Evolutionary conservation across 106 monocot genomes (phyloP), one percentile per base, ranked within the genome.

Genomic region (Iris macrosiphon): DNA sequence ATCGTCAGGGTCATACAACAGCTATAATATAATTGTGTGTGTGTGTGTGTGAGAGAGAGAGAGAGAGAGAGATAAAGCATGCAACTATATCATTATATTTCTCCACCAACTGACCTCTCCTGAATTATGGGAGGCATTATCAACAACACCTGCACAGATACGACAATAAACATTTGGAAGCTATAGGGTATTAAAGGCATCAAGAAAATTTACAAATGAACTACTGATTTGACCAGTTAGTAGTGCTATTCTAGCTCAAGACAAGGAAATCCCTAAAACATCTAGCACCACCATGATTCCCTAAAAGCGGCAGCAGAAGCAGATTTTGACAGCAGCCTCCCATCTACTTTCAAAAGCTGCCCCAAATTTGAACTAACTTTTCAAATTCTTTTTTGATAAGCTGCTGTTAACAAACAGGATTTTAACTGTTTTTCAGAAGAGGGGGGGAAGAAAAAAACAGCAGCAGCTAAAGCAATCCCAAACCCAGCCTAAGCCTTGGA

Each of bases 61-160:
- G 37, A 5, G 5, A 12, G 12, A 3, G 11, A 28, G 21, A n/a
- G n/a, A n/a, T n/a, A n/a, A n/a, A n/a, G n/a, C n/a, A 45, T 51
- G 3, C 20, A 27, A 22, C 23, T 7, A 27, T 27, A 30, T 38
- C 14, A 15, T 32, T 65, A 28, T 32, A 7, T 25, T 19, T 1
- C 35, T 26, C 2, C 10, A 9, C 20, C 9, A 40, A 67, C 71
- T 62, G 55, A 79, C 79, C 75, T 75, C 51, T 75, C 34, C 54
- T 31, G 62, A 26, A 38, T 44, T 67, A 23, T 64, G 42, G 10
- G 68, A 45, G 35, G 41, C 31, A 46, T 70, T 59, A 55, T 59
- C 55, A 41, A 31, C 19, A 60, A 30, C 40, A 66, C 63, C 78
- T 83, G 74, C 64, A 43, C 16, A 40, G 24, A 41, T 25, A 5